Base-by-base conservation (phyloP, 2,329 filamentous ascomycete species). In the Simplicillium sp. region DNA sequence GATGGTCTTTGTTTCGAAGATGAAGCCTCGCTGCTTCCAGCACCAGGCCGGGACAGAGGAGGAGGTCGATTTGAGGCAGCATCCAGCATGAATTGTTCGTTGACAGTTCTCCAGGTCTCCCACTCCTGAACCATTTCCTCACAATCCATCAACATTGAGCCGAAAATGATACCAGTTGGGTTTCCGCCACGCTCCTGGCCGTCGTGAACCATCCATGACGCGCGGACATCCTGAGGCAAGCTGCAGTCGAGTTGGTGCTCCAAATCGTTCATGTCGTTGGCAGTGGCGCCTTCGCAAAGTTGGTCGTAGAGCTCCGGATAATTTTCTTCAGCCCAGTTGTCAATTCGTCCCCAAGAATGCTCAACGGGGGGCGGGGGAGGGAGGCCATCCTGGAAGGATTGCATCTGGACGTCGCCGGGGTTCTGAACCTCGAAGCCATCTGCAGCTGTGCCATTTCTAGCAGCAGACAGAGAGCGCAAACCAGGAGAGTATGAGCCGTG, bases 101-200 rank as follows among this genome's bases (percentile, higher is more conserved):
- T 95, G 47, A 98, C 92, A 47, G 78, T 81, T 53, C 87, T 82
- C 92, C 92, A 98, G 57, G 95, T 94, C 54, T 86, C 84, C 87
- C 90, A 97, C 60, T 98, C 92, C 60, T 96, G 88, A 16, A 95
- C 83, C 51, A 98, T 95, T 58, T 98, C 92, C 62, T 98, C 92
- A 57, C 92, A 97, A 61, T 98, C 92, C 43, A 98, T 77, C 48
- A 98, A 67, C 92, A 98, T 98, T 58, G 80, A 84, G 45, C 89
- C 78, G 54, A 98, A 97, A 46, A 98, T 78, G 50, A 97, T 84
- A 47, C 92, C 92, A 0, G 90, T 96, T 1, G 92, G 92, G 43
- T 75, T 74, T 48, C 92, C 92, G 46, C 88, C 87, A 48, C 92
- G 84, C 65, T 98, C 92, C 63, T 98, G 92, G n/a, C 92, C 92